Evolutionary conservation across 2,329 filamentous ascomycete genomes (phyloP).

Genomic region (Fusarium irregulare): DNA sequence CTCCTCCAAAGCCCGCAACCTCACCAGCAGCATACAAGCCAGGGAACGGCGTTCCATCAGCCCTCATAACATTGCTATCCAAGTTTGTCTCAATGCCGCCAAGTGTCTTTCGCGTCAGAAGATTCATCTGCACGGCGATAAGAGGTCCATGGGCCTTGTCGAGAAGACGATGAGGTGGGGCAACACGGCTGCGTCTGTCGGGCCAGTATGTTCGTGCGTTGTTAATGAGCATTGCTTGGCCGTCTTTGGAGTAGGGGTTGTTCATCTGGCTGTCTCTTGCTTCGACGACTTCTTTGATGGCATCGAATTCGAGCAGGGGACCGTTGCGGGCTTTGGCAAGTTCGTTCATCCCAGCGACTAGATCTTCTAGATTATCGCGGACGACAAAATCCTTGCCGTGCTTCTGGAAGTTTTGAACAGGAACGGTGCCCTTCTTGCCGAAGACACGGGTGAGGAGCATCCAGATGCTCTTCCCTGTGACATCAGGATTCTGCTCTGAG

Average conservation of each 20-base stretch:
- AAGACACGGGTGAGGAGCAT: constrained; percentile 63
- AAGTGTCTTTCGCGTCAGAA: constrained; percentile 70
- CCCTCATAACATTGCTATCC: constrained; percentile 64
- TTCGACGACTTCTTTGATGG: constrained; percentile 61
- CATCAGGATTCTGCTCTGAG: constrained; percentile 71
- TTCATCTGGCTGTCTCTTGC: constrained; percentile 66
- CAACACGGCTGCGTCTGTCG: constrained; percentile 63
- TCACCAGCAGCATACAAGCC: constrained; percentile 71
- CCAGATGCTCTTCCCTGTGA: constrained; percentile 68
- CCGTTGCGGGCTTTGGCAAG: constrained; percentile 60
- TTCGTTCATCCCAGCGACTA: constrained; percentile 69
- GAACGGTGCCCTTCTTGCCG: constrained; percentile 62
- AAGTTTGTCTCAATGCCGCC: constrained; percentile 71
- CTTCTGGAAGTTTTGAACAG: constrained; percentile 69
- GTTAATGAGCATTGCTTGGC: constrained; percentile 70
- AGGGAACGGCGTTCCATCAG: constrained; percentile 60
- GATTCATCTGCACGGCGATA: constrained; percentile 70
- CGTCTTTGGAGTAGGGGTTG: constrained; percentile 69
- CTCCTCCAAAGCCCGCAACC: constrained; percentile 70
- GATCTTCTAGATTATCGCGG: constrained; percentile 64
- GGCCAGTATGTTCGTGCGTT: constrained; percentile 68
- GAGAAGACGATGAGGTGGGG: constrained; percentile 64
- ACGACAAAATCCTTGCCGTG: constrained; percentile 70
- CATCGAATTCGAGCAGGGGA: constrained; percentile 58
- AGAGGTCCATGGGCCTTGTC: constrained; percentile 67